These are phyloP conservation scores for Solanum sejunctum DNA, from an alignment of 257 asterid genomes.

Conservation along the genomic window DNA sequence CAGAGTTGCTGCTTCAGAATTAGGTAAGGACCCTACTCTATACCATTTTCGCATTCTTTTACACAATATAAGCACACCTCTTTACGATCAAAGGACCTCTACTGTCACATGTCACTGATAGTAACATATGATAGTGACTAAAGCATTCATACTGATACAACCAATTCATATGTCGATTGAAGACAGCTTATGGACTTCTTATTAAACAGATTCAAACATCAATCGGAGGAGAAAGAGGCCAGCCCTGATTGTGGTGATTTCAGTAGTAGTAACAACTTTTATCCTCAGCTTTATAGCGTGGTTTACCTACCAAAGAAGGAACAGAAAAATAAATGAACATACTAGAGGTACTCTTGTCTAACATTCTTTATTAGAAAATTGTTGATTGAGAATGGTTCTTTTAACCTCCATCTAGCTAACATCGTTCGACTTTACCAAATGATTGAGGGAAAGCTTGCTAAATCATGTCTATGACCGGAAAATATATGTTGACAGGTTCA, in stretches of 20 bases:
- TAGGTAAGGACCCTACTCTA: background rate
- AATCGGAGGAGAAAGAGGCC: background rate
- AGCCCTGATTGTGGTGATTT: background rate
- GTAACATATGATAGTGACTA: background rate
- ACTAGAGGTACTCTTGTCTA: background rate
- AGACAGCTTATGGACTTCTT: background rate
- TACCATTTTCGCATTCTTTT: background rate
- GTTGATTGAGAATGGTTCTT: background rate
- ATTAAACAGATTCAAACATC: background rate
- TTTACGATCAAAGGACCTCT: background rate
- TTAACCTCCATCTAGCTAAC: background rate
- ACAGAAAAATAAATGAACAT: background rate
- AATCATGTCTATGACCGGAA: background rate
- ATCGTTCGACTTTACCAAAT: background rate
- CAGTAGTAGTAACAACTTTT: background rate
- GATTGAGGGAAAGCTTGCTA: background rate
- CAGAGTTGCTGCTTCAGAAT: slow-evolving; percentile 4
- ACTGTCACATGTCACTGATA: background rate
- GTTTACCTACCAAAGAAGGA: background rate
- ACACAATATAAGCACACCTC: background rate
- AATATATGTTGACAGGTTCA: background rate
- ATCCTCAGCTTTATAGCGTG: background rate
- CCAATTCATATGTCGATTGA: background rate
- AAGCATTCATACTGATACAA: background rate
- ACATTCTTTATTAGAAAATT: background rate